These are phyloP conservation scores for Dendrobium chrysotoxum DNA, from an alignment of 106 monocot species.

Conservation along the genomic window DNA sequence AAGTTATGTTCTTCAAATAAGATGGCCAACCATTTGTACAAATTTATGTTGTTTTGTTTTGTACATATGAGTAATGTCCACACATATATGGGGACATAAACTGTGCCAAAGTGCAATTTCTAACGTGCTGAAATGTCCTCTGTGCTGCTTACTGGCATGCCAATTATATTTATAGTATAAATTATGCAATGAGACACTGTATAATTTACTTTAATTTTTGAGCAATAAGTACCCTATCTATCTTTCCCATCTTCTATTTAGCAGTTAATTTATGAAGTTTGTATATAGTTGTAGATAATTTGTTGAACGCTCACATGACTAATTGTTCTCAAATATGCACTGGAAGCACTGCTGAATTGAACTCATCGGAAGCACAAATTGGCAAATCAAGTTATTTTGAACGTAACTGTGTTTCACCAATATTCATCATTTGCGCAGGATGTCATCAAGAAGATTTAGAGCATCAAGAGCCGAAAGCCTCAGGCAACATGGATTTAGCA, in stretches of 20 bases:
- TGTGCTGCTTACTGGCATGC: too few relatives aligned
- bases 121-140: neutral
- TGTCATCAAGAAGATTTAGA: constrained; percentile 17
- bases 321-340: constrained; percentile 6
- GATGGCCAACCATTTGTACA: neutral
- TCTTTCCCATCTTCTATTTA: neutral
- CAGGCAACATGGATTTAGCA: constrained; percentile 1
- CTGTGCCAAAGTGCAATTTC: neutral
- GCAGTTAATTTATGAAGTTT: neutral
- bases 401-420: constrained; percentile 40
- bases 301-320: neutral
- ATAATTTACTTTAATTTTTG: neutral
- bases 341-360: constrained; percentile 5
- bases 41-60: too few relatives aligned
- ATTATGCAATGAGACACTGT: neutral
- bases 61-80: too few relatives aligned
- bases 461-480: constrained; percentile 6
- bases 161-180: neutral
- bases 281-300: constrained; percentile 2
- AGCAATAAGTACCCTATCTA: neutral
- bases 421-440: constrained; percentile 29
- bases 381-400: constrained; percentile 22
- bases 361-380: constrained; percentile 1
- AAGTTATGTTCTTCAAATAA: constrained; percentile 1
- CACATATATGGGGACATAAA: neutral